Evolutionary conservation across 2,329 filamentous ascomycete species (phyloP).

Genomic region (Berkeleyomyces rouxiae): DNA sequence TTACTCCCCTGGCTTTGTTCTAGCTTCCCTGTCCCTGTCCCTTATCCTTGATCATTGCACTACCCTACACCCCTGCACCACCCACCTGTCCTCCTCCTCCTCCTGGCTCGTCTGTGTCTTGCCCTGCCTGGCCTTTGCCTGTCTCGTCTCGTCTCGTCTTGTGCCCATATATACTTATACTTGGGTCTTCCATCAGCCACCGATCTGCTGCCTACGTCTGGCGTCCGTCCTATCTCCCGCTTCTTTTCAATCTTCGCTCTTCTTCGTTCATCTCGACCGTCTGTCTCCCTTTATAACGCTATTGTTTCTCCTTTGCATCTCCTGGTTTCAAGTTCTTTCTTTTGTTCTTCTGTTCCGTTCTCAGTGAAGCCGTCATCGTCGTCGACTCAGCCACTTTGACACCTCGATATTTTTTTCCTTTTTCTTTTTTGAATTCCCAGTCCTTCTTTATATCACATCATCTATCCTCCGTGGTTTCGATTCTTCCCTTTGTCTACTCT

Average conservation of each 20-base stretch:
- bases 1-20: background rate
- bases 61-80: background rate
- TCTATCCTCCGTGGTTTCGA: background rate
- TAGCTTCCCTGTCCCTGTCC: background rate
- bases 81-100: background rate
- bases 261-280: background rate
- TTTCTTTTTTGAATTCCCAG: background rate
- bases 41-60: background rate
- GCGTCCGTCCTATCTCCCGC: background rate
- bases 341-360: constrained; percentile 1
- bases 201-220: background rate
- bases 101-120: background rate
- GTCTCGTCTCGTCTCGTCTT: background rate
- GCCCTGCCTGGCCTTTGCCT: background rate
- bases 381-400: background rate
- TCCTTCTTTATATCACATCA: background rate
- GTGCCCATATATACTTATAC: background rate
- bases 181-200: background rate
- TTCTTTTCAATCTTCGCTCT: background rate
- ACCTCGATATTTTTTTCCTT: background rate
- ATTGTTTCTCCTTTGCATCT: constrained; percentile 7
- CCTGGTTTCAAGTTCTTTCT: constrained; percentile 9
- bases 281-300: background rate
- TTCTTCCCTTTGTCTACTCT: background rate
- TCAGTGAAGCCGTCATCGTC: background rate